Conservation (phyloP, 176 grass and related monocot species). For the Triticum monococcum region DNA sequence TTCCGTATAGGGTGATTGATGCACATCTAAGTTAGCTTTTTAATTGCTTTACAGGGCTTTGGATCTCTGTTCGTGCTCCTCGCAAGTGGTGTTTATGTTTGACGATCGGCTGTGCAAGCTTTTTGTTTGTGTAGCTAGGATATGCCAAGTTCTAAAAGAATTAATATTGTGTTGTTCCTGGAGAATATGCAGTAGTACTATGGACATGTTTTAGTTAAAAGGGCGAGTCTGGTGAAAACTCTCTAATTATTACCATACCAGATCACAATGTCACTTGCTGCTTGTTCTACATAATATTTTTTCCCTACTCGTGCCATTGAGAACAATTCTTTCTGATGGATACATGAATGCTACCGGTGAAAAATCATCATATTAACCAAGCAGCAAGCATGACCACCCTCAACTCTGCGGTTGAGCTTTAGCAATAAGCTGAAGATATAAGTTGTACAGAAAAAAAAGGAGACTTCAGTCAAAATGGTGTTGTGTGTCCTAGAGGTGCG, state of each 20-base stretch:
- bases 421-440: background rate
- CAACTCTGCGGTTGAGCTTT: background rate
- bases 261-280: background rate
- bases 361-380: background rate
- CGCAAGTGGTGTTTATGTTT: slow-evolving; percentile 90
- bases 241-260: background rate
- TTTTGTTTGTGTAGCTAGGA: too few species aligned
- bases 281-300: background rate
- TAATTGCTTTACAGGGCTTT: slow-evolving; percentile 56
- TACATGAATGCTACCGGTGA: too few species aligned
- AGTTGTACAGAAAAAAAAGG: background rate
- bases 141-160: too few species aligned
- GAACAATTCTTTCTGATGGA: background rate
- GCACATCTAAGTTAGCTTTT: slow-evolving; percentile 12
- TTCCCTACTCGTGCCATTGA: background rate
- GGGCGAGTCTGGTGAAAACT: background rate
- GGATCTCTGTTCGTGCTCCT: slow-evolving; percentile 95
- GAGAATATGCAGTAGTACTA: too few species aligned
- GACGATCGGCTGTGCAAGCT: background rate
- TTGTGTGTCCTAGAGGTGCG: background rate
- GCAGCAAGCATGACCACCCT: too few species aligned
- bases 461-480: background rate
- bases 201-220: too few species aligned
- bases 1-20: background rate
- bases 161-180: too few species aligned